Percentiles rank a stretch among this genome's conserved stretches.
phyloP scores from a whole-genome alignment of 495 filamentous ascomycete genomes.

The Apiosordaria backusii region DNA sequence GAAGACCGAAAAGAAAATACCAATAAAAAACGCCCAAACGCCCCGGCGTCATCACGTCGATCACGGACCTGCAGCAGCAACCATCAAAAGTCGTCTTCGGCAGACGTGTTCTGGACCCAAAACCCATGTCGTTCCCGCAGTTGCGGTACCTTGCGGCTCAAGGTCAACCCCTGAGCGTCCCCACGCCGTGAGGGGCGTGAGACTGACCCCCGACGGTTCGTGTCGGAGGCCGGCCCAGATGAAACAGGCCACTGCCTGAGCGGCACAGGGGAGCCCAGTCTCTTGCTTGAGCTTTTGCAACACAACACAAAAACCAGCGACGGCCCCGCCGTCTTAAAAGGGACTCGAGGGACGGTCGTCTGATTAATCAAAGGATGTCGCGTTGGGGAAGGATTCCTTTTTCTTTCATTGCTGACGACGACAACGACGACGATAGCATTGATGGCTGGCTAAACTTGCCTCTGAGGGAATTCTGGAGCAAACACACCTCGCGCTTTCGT shows the following conservation, averaged over 20 bases:
- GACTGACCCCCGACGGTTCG: slow-evolving; percentile 35
- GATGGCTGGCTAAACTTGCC: neutral
- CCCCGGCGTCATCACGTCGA: slow-evolving; percentile 1
- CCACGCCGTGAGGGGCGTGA: slow-evolving; percentile 28
- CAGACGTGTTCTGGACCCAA: slow-evolving; percentile 2
- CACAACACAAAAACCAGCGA: slow-evolving; percentile 7
- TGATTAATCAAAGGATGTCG: slow-evolving; percentile 3
- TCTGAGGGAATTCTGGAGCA: neutral
- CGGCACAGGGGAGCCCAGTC: slow-evolving; percentile 12
- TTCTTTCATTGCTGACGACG: neutral
- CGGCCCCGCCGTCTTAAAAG: too few species aligned
- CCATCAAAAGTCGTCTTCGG: neutral
- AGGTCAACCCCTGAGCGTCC: neutral
- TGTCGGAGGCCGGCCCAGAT: slow-evolving; percentile 35
- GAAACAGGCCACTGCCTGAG: slow-evolving; percentile 28
- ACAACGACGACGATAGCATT: neutral
- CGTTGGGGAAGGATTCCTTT: neutral
- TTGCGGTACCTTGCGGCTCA: slow-evolving; percentile 24
- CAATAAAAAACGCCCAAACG: neutral
- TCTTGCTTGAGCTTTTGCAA: neutral
- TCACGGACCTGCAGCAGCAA: neutral
- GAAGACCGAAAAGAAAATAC: neutral
- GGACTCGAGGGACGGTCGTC: too few species aligned
- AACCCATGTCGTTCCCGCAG: slow-evolving; percentile 11
- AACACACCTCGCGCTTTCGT: neutral